Base-by-base conservation (phyloP, 306 rosid genomes). In the Inga oerstediana region DNA sequence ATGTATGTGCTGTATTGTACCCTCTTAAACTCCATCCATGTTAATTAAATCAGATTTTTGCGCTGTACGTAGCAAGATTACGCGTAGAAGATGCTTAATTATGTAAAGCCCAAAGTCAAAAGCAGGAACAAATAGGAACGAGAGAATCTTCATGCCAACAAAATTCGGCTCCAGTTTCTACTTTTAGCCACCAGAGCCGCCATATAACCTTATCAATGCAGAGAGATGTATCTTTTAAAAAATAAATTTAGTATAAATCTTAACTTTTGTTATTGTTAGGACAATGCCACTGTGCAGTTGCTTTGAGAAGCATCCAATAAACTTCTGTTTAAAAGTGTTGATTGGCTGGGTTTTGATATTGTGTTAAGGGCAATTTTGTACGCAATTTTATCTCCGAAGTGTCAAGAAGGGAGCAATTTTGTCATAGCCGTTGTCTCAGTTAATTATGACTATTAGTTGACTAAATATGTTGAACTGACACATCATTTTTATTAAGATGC, bases 231-330 rank as follows among this genome's bases (percentile, higher is more conserved):
- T 59, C 61, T 56, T 76, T 76, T 35, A 54, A 78, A 67, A 72
- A 83, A 72, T 77, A 83, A 89, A 85, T 88, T 62, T 32, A 54
- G 46, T 69, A 30, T 59, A 83, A 85, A 81, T 82, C 84, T 59
- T 32, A 74, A 74, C 87, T 87, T 88, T 88, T 4, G 4, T 75
- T 78, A 54, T 86, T 86, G 90, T 84, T 82, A 74, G 84, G 87
- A 82, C 81, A 74, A 71, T 77, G 32, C 24, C 81, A 85, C 71
- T 79, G 13, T 19, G 80, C 71, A 85, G 75, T 81, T 76, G 51
- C 86, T 76, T 85, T 70, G 73, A 72, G 56, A 78, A 80, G 75
- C 80, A 74, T 79, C 84, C 88, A 79, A 79, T 81, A 30, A 76
- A 83, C 83, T 75, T 48, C 66, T 68, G 64, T 82, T 30, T 75